Evolutionary conservation across 805 yeast species (phyloP).

Genomic region (Debaryomyces tyrocola): DNA sequence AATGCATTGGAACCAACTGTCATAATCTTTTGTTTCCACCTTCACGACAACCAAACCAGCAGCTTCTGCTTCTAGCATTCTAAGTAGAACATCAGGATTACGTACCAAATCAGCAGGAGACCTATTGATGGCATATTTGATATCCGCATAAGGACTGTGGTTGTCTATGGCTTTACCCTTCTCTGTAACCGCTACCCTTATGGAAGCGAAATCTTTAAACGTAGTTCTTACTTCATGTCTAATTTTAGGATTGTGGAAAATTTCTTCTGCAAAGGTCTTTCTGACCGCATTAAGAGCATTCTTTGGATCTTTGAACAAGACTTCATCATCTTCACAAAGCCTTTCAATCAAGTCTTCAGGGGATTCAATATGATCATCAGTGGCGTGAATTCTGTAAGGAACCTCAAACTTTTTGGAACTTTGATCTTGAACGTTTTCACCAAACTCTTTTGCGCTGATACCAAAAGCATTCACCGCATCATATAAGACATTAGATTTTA

Average conservation of each 20-base stretch:
- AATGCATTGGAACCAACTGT: conserved; percentile 41
- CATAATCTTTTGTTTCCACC: conserved; percentile 50
- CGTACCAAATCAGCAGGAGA: conserved; percentile 70
- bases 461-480: conserved; percentile 72
- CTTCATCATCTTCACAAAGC: conserved; percentile 44
- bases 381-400: conserved; percentile 61
- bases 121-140: conserved; percentile 86
- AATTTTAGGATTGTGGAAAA: conserved; percentile 76
- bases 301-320: conserved; percentile 54
- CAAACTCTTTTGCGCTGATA: conserved; percentile 74
- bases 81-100: conserved; percentile 77
- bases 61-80: conserved; percentile 90
- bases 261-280: conserved; percentile 74
- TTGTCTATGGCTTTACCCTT: conserved; percentile 70
- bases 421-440: conserved; percentile 72
- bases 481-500: conserved; percentile 63
- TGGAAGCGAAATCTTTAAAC: conserved; percentile 60
- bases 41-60: conserved; percentile 70
- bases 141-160: conserved; percentile 79
- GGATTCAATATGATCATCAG: conserved; percentile 61
- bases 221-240: conserved; percentile 68
- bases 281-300: conserved; percentile 73
- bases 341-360: conserved; percentile 62
- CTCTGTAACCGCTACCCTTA: conserved; percentile 78
- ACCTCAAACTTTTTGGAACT: conserved; percentile 47